Evolutionary conservation across 2,329 filamentous ascomycete genomes (phyloP).

Genomic region (Berkeleyomyces basicola): DNA sequence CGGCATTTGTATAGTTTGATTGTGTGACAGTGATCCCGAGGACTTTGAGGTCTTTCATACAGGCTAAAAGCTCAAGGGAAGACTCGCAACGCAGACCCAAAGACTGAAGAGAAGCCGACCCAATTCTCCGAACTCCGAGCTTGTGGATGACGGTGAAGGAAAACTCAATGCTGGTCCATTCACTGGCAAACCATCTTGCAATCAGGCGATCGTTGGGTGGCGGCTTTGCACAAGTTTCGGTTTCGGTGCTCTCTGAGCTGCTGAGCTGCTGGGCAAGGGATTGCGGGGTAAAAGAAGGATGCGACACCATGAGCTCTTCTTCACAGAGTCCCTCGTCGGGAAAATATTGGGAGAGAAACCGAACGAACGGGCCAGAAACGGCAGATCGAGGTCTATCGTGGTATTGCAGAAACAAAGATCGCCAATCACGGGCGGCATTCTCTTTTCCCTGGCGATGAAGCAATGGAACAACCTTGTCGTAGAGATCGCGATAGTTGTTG

Average conservation of each 20-base stretch:
- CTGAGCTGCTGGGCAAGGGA: not conserved
- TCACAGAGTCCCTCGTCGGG: slow-evolving; percentile 23
- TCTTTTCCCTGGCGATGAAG: slow-evolving; percentile 32
- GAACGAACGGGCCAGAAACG: slow-evolving; percentile 31
- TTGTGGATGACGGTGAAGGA: slow-evolving; percentile 53
- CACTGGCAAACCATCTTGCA: slow-evolving; percentile 63
- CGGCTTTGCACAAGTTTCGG: not conserved
- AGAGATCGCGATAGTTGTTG: slow-evolving; percentile 28
- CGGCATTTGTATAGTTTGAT: slow-evolving; percentile 46
- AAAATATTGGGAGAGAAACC: slow-evolving; percentile 31
- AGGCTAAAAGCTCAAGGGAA: slow-evolving; percentile 1
- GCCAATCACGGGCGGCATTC: slow-evolving; percentile 30
- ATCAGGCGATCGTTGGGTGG: slow-evolving; percentile 49
- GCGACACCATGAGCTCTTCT: slow-evolving; percentile 22
- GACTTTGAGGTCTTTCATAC: slow-evolving; percentile 14
- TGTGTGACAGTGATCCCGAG: slow-evolving; percentile 45
- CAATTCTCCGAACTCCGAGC: slow-evolving; percentile 55
- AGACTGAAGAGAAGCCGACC: slow-evolving; percentile 60
- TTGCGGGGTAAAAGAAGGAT: slow-evolving; percentile 1
- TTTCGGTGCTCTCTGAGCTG: not conserved
- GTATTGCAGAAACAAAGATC: slow-evolving; percentile 23
- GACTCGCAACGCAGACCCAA: slow-evolving; percentile 41
- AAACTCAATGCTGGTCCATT: slow-evolving; percentile 53
- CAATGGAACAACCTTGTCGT: slow-evolving; percentile 35
- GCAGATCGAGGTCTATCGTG: slow-evolving; percentile 10